These are phyloP conservation scores for Scedosporium boydii DNA, from an alignment of 2,329 filamentous ascomycete species.

Conservation along the genomic window DNA sequence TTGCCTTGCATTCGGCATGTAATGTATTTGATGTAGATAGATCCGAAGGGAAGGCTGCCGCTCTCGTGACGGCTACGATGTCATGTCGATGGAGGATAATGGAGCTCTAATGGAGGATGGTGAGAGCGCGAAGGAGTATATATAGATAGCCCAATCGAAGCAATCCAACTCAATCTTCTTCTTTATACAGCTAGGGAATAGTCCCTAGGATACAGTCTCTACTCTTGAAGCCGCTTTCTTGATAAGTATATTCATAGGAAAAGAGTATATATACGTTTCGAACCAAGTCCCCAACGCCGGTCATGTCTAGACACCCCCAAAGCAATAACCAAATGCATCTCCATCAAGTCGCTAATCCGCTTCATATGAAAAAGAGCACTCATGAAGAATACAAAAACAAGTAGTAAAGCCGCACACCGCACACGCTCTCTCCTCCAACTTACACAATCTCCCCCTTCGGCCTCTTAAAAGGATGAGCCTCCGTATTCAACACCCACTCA, in stretches of 20 bases:
- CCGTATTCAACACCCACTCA: conserved; percentile 58
- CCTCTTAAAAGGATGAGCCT: conserved; percentile 49
- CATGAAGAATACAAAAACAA: not conserved
- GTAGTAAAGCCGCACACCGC: not conserved
- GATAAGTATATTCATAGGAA: too few species aligned
- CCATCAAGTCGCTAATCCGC: too few species aligned
- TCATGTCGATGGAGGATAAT: not conserved
- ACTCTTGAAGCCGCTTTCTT: too few species aligned
- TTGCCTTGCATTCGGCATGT: not conserved
- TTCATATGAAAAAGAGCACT: not conserved
- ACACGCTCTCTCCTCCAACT: not conserved
- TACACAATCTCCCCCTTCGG: conserved; percentile 16
- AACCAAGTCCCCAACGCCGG: too few species aligned
- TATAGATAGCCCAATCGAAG: not conserved
- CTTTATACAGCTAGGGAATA: too few species aligned
- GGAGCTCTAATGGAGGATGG: not conserved
- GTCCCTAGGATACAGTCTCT: too few species aligned
- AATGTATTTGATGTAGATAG: not conserved
- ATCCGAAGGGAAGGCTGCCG: not conserved
- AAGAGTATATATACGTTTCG: too few species aligned
- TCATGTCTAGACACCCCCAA: not conserved
- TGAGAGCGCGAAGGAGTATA: not conserved
- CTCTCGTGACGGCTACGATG: not conserved
- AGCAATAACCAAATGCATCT: not conserved
- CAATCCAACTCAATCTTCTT: too few species aligned